phyloP scores from a whole-genome alignment of 2,329 filamentous ascomycete genomes.

The Fusarium equiseti region DNA sequence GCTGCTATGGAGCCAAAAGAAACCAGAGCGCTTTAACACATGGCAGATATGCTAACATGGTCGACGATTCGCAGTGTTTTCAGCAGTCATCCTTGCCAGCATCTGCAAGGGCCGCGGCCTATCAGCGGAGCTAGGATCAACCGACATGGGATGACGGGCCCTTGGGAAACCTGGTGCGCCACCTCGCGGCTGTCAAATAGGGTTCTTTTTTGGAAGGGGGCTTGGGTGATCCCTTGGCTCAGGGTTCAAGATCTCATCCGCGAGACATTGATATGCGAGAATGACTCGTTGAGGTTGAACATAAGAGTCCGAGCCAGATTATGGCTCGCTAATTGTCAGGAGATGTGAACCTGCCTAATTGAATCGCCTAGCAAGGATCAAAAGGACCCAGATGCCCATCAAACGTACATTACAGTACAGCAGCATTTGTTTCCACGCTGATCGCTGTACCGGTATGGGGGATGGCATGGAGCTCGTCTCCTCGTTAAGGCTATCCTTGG shows the following conservation, averaged over 20 bases:
- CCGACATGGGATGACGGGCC: slow-evolving; percentile 35
- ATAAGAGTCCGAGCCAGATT: neutral
- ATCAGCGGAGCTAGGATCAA: slow-evolving; percentile 41
- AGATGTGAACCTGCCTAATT: slow-evolving; percentile 6
- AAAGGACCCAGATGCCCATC: slow-evolving; percentile 18
- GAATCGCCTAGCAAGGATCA: slow-evolving; percentile 14
- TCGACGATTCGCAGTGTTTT: slow-evolving; percentile 36
- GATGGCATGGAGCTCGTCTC: neutral
- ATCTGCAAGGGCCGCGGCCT: slow-evolving; percentile 48
- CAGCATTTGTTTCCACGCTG: slow-evolving; percentile 26
- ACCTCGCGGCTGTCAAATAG: slow-evolving; percentile 35
- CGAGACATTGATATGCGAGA: neutral
- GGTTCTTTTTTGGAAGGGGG: slow-evolving; percentile 39
- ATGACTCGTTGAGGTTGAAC: slow-evolving; percentile 1
- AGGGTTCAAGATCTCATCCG: slow-evolving; percentile 32
- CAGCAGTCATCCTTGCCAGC: slow-evolving; percentile 41
- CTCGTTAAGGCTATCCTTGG: slow-evolving; percentile 12
- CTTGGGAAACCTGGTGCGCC: slow-evolving; percentile 37
- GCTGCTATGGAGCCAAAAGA: slow-evolving; percentile 32
- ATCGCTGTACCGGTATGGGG: slow-evolving; percentile 15
- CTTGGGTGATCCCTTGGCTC: slow-evolving; percentile 21
- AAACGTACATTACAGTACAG: neutral
- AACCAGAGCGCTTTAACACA: slow-evolving; percentile 33
- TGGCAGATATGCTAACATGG: slow-evolving; percentile 36
- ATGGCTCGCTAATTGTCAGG: neutral